phyloP scores from a whole-genome alignment of 768 basidiomycete genomes.

The Ramaria rubella region DNA sequence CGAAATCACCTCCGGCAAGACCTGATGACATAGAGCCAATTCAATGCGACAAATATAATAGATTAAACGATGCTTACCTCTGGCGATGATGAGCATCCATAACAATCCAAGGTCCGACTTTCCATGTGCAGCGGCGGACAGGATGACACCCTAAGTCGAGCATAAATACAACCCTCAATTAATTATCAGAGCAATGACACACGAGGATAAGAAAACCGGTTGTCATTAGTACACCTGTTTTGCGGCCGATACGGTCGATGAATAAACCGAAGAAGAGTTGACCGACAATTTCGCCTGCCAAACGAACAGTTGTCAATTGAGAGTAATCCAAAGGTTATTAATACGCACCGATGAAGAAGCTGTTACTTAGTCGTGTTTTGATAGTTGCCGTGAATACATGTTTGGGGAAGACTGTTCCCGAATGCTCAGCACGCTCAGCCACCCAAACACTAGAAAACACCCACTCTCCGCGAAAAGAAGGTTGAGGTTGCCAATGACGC shows the following conservation, averaged over 20 bases:
- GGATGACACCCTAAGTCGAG: slow-evolving; percentile 12
- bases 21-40: no score
- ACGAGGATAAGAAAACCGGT: slow-evolving; percentile 21
- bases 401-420: neutral
- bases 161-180: neutral
- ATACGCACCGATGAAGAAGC: neutral
- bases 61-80: no score
- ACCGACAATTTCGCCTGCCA: slow-evolving; percentile 16
- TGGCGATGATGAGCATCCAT: slow-evolving; percentile 23
- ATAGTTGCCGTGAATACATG: neutral
- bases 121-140: slow-evolving; percentile 18
- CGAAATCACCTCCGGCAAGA: no score
- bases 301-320: neutral
- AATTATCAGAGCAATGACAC: neutral
- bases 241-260: slow-evolving; percentile 22
- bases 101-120: slow-evolving; percentile 13
- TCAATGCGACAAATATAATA: no score
- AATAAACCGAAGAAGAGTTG: slow-evolving; percentile 20
- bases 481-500: neutral
- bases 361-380: neutral
- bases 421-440: neutral
- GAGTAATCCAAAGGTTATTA: neutral
- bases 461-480: neutral
- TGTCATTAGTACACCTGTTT: slow-evolving; percentile 24
- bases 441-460: neutral